Evolutionary conservation across 208 protist genomes (phyloP), one percentile per base, ranked within the genome.

Genomic region (Trypanosoma platydactyli): DNA sequence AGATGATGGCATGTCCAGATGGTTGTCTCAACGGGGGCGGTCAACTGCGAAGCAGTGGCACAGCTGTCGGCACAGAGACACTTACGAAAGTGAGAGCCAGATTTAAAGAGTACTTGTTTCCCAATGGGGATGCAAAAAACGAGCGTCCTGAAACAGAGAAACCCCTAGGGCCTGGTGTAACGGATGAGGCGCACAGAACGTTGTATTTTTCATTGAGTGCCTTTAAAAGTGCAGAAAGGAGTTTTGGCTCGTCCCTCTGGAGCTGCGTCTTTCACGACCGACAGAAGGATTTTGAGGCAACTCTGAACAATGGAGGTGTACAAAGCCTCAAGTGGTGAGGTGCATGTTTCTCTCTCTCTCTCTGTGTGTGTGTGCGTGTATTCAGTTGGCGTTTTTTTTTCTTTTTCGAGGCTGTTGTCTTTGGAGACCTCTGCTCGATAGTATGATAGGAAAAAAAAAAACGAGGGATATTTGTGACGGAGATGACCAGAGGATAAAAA

Each of bases 1-100:
- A 99, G 74, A 58, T 99, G 15, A 99, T 99, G 98, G 98, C 98
- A 13, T 99, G 98, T 71, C 98, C 98, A 12, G 81, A 80, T 53
- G 97, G 96, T 33, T 99, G 98, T 83, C 64, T 98, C n/a, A 99
- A 99, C 71, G 98, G 98, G 25, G 97, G 98, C n/a, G 98, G 97
- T 11, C 98, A 99, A 75, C 58, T 86, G 24, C 66, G 84, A 29
- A 20, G 53, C 22, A 59, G 62, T 6, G 64, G 56, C 60, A 22
- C 45, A 33, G 45, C 6, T 48, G 44, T 16, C 16, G 30, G 25
- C 24, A 44, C 40, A 42, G 63, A 65, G 35, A 65, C 58, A n/a
- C 42, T 70, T 41, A 24, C 60, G 7, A 30, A 20, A 18, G 65
- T 77, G 24, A 72, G 59, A 49, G 40, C 24, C 22, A 57, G 50